Conservation (phyloP, 2,329 filamentous ascomycete species). For the Aureobasidium pullulans region DNA sequence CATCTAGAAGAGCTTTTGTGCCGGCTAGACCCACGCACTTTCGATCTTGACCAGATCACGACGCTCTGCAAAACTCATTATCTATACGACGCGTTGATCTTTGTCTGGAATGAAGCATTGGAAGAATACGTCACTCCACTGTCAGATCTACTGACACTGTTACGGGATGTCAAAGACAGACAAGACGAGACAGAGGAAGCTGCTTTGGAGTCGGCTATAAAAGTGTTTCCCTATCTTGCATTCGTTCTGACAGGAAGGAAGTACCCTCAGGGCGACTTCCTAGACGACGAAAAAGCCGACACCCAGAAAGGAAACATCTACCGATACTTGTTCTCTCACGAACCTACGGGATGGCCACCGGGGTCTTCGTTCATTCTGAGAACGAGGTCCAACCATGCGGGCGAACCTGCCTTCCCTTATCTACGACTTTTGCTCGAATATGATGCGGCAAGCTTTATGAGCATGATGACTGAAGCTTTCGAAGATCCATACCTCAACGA, state of each 20-base stretch:
- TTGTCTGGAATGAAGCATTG: conserved; percentile 91
- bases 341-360: conserved; percentile 66
- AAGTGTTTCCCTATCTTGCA: conserved; percentile 90
- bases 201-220: conserved; percentile 50
- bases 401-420: conserved; percentile 76
- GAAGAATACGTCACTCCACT: conserved; percentile 85
- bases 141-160: conserved; percentile 67
- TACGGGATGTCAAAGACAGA: conserved; percentile 50
- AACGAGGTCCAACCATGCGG: conserved; percentile 43
- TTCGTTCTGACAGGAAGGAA: conserved; percentile 81
- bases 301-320: conserved; percentile 84
- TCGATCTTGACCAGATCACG: conserved; percentile 92
- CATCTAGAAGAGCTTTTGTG: conserved; percentile 91
- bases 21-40: conserved; percentile 78
- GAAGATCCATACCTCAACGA: conserved; percentile 92
- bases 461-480: conserved; percentile 92
- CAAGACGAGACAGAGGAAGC: conserved; percentile 56
- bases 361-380: conserved; percentile 2
- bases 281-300: conserved; percentile 64
- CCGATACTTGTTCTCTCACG: conserved; percentile 86
- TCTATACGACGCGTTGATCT: conserved; percentile 90
- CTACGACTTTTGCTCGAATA: conserved; percentile 78
- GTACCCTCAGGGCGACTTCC: conserved; percentile 77
- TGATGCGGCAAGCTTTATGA: conserved; percentile 86
- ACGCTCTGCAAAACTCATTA: conserved; percentile 83